Conservation (phyloP, 352 stramenopile genomes). For the Globisporangium cylindrosporum region DNA sequence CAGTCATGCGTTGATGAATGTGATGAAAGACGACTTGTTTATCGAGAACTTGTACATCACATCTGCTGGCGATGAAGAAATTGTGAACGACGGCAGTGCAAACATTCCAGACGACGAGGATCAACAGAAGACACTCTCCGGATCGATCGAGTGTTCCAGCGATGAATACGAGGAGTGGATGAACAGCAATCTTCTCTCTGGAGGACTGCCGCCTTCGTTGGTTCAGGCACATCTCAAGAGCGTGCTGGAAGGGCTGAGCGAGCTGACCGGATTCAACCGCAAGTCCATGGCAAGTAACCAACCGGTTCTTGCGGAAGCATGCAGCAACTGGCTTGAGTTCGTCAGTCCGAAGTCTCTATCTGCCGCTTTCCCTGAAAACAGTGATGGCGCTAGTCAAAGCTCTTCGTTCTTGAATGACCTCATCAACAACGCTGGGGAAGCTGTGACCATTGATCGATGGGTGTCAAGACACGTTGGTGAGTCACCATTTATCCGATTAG, state of each 20-base stretch:
- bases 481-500: constrained; percentile 74
- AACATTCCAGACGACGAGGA: constrained; percentile 23
- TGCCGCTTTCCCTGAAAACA: constrained; percentile 19
- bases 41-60: constrained; percentile 31
- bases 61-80: constrained; percentile 29
- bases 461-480: constrained; percentile 82
- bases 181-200: constrained; percentile 64
- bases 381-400: constrained; percentile 20
- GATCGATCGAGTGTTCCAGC: constrained; percentile 46
- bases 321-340: constrained; percentile 53
- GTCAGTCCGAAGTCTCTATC: constrained; percentile 59
- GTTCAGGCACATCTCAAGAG: constrained; percentile 67
- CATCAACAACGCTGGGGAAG: constrained; percentile 57
- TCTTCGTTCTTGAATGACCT: constrained; percentile 63
- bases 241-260: constrained; percentile 40
- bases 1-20: constrained; percentile 59
- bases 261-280: constrained; percentile 45
- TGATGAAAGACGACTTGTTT: constrained; percentile 58
- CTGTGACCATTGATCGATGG: constrained; percentile 63
- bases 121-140: constrained; percentile 40
- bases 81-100: constrained; percentile 28
- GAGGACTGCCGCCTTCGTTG: constrained; percentile 54
- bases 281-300: constrained; percentile 15
- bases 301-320: constrained; percentile 47
- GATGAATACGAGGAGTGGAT: constrained; percentile 87